phyloP scores from a whole-genome alignment of 169 alveolate genomes.

The Theileria parva region DNA sequence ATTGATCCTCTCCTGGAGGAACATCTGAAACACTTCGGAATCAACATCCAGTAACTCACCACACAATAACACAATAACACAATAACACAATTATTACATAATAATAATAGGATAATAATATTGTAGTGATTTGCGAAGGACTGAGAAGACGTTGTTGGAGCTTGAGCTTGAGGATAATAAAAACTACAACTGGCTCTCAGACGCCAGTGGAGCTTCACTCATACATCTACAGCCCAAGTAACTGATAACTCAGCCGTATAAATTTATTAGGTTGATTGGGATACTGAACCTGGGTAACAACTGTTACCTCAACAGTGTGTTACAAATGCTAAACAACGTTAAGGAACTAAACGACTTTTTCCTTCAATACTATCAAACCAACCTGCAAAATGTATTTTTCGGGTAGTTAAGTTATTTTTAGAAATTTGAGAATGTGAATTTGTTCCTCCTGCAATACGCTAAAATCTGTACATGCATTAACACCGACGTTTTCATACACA shows the following conservation, averaged over 20 bases:
- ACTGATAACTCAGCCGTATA: too few species aligned
- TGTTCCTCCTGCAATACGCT: conserved; percentile 45
- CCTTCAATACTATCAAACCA: conserved; percentile 25
- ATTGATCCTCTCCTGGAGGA: conserved; percentile 83
- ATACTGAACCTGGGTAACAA: conserved; percentile 82
- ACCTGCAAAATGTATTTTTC: neutral
- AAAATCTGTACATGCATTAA: conserved; percentile 29
- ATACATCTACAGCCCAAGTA: neutral
- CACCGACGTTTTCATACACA: conserved; percentile 20
- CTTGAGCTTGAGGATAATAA: conserved; percentile 82
- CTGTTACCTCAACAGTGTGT: conserved; percentile 81
- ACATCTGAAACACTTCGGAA: conserved; percentile 87
- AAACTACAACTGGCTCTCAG: conserved; percentile 76
- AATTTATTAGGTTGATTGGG: conserved; percentile 68
- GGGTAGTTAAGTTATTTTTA: neutral
- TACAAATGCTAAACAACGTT: conserved; percentile 53
- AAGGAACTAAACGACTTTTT: conserved; percentile 31
- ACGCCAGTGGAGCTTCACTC: conserved; percentile 61
- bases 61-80: conserved; percentile 2
- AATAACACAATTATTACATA: conserved; percentile 1
- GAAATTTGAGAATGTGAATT: conserved; percentile 29
- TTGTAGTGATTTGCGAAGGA: conserved; percentile 64
- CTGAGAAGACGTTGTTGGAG: conserved; percentile 83
- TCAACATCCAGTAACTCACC: conserved; percentile 78
- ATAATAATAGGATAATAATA: conserved; percentile 6